Percentiles rank a stretch among this genome's conserved stretches.
These are phyloP conservation scores for Cyberlindnera mrakii DNA, from an alignment of 805 yeast genomes.

Conservation along the genomic window DNA sequence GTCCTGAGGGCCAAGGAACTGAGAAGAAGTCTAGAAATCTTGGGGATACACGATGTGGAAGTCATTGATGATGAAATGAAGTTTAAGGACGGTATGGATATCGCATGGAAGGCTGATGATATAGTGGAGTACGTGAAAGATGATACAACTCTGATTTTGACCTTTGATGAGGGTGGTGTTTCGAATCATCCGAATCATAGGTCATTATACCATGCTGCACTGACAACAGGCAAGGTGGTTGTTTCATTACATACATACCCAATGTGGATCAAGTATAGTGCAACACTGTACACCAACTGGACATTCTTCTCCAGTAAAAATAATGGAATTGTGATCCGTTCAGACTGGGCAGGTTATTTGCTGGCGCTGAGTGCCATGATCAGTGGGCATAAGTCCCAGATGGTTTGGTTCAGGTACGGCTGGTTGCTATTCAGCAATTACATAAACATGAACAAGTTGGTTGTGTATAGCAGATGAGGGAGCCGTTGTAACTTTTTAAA, in stretches of 20 bases:
- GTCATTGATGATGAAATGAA: slow-evolving; percentile 41
- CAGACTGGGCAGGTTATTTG: slow-evolving; percentile 19
- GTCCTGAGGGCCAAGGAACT: slow-evolving; percentile 55
- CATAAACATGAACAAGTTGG: slow-evolving; percentile 26
- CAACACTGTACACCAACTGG: slow-evolving; percentile 24
- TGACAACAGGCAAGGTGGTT: slow-evolving; percentile 12
- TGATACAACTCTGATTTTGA: slow-evolving; percentile 41
- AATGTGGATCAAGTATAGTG: slow-evolving; percentile 41
- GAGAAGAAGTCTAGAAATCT: slow-evolving; percentile 40
- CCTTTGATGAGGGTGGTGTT: slow-evolving; percentile 81
- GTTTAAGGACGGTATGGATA: slow-evolving; percentile 64
- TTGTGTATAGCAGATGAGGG: not conserved
- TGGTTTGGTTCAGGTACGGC: slow-evolving; percentile 91
- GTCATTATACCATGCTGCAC: slow-evolving; percentile 46
- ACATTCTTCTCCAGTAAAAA: not conserved
- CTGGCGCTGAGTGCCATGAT: slow-evolving; percentile 65
- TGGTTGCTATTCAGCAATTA: slow-evolving; percentile 80
- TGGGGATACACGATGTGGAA: slow-evolving; percentile 41
- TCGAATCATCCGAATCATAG: slow-evolving; percentile 86
- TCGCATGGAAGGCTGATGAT: slow-evolving; percentile 50
- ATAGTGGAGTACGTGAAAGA: slow-evolving; percentile 34
- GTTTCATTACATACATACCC: slow-evolving; percentile 29
- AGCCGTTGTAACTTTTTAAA: not conserved
- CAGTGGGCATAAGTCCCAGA: slow-evolving; percentile 78
- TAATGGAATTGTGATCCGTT: not conserved